Percentiles rank a stretch among this genome's conserved stretches.
Conservation (phyloP, 2,329 filamentous ascomycete species). For the Aspergillus floridensis region DNA sequence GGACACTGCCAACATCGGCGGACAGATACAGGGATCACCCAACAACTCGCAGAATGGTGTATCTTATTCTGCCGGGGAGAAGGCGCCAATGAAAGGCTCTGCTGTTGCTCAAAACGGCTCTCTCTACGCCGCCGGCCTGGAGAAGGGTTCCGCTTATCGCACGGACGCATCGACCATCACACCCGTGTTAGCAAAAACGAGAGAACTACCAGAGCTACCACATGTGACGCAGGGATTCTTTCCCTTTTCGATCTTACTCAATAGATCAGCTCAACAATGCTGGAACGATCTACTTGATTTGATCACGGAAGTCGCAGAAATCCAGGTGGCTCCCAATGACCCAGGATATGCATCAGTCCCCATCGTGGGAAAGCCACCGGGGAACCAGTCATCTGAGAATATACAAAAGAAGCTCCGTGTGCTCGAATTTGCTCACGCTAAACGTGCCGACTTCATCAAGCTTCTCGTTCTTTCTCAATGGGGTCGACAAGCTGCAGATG, state of each 20-base stretch:
- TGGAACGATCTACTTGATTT: slow-evolving; percentile 73
- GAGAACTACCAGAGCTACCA: slow-evolving; percentile 50
- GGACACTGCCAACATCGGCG: slow-evolving; percentile 35
- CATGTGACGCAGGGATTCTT: slow-evolving; percentile 77
- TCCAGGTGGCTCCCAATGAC: slow-evolving; percentile 57
- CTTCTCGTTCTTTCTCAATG: slow-evolving; percentile 86
- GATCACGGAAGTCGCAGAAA: slow-evolving; percentile 67
- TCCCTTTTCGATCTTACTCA: slow-evolving; percentile 70
- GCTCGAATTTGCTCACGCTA: slow-evolving; percentile 73
- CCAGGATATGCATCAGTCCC: slow-evolving; percentile 16
- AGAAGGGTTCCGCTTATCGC: slow-evolving; percentile 12
- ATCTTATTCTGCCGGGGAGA: slow-evolving; percentile 13
- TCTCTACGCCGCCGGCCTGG: slow-evolving; percentile 28
- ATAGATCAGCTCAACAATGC: slow-evolving; percentile 76
- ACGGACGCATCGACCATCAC: slow-evolving; percentile 9
- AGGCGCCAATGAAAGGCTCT: slow-evolving; percentile 16
- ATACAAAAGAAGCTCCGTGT: slow-evolving; percentile 72
- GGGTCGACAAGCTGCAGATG: slow-evolving; percentile 74
- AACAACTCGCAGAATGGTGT: slow-evolving; percentile 27
- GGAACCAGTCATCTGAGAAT: slow-evolving; percentile 55
- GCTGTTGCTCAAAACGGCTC: slow-evolving; percentile 24
- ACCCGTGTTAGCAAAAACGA: slow-evolving; percentile 1
- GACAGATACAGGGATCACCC: slow-evolving; percentile 24
- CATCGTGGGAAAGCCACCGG: slow-evolving; percentile 28
- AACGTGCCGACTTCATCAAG: slow-evolving; percentile 89